Evolutionary conservation across 352 stramenopile species (phyloP).

Genomic region (Phytophthora boehmeriae): DNA sequence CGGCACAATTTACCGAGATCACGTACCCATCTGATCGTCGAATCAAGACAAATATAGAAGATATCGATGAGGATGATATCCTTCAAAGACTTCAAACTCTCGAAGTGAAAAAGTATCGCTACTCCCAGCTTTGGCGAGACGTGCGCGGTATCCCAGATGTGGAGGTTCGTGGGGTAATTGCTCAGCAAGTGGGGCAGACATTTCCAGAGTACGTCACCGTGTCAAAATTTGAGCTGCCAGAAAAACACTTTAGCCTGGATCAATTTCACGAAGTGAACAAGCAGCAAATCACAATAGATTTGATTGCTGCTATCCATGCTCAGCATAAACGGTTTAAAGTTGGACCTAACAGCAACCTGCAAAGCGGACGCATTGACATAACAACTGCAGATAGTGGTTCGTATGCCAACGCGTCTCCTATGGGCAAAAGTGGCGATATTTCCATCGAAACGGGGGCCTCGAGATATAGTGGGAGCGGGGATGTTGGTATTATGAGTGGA

Average conservation of each 20-base stretch:
- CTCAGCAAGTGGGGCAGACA: constrained; percentile 89
- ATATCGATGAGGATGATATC: constrained; percentile 90
- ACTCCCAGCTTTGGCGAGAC: constrained; percentile 90
- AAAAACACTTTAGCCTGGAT: constrained; percentile 90
- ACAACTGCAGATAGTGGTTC: constrained; percentile 49
- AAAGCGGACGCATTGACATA: constrained; percentile 55
- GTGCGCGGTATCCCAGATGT: constrained; percentile 83
- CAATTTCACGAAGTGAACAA: constrained; percentile 96
- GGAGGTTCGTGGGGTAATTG: constrained; percentile 91
- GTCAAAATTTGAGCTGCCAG: constrained; percentile 81
- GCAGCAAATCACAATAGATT: constrained; percentile 90
- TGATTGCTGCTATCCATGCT: constrained; percentile 90
- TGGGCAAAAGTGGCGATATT: constrained; percentile 39
- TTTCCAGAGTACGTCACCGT: constrained; percentile 94
- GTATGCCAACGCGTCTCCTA: constrained; percentile 40
- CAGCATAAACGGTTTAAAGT: constrained; percentile 75
- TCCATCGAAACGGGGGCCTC: constrained; percentile 43
- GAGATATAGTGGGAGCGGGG: constrained; percentile 35
- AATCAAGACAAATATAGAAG: constrained; percentile 93
- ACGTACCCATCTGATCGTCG: constrained; percentile 91
- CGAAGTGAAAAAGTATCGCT: constrained; percentile 91
- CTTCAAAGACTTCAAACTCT: constrained; percentile 89
- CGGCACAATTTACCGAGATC: constrained; percentile 90
- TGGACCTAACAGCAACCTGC: constrained; percentile 43
- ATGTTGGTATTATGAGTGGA: constrained; percentile 40